Conservation (phyloP, 805 yeast species). For the Saturnispora diversa region DNA sequence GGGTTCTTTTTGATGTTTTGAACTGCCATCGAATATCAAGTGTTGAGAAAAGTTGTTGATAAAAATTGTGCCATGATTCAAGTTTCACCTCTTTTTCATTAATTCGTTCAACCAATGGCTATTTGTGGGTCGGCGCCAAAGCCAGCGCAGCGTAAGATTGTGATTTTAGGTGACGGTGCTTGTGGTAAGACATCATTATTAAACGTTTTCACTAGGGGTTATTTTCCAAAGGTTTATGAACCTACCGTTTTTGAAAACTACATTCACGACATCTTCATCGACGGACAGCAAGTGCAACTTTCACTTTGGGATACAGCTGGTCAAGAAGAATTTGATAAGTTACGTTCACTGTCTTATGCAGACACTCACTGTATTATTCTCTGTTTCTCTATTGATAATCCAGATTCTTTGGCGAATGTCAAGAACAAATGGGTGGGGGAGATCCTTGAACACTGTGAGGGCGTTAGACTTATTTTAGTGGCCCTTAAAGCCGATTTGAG, state of each 20-base stretch:
- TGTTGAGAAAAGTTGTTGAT: background rate
- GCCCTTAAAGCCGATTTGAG: conserved; percentile 94
- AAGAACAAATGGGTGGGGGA: conserved; percentile 96
- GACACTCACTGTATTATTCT: conserved; percentile 97
- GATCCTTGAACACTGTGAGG: conserved; percentile 94
- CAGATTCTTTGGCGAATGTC: conserved; percentile 90
- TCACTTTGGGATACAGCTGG: conserved; percentile 99
- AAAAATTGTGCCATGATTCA: background rate
- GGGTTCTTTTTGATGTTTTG: conserved; percentile 3
- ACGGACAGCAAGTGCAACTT: conserved; percentile 83
- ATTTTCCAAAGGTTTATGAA: conserved; percentile 96
- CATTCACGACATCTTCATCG: conserved; percentile 94
- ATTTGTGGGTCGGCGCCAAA: conserved; percentile 39
- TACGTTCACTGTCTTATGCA: conserved; percentile 84
- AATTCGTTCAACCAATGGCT: conserved; percentile 27
- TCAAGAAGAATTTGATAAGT: conserved; percentile 94
- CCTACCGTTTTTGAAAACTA: conserved; percentile 97
- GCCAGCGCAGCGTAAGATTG: conserved; percentile 83
- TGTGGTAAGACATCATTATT: conserved; percentile 95
- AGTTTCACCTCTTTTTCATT: background rate
- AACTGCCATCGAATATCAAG: conserved; percentile 1
- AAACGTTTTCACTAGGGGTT: conserved; percentile 94
- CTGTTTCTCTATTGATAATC: conserved; percentile 90
- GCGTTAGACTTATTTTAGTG: conserved; percentile 86
- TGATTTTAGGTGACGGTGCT: conserved; percentile 95